Evolutionary conservation across 2,329 filamentous ascomycete genomes (phyloP).

Genomic region (Beauveria sp.): DNA sequence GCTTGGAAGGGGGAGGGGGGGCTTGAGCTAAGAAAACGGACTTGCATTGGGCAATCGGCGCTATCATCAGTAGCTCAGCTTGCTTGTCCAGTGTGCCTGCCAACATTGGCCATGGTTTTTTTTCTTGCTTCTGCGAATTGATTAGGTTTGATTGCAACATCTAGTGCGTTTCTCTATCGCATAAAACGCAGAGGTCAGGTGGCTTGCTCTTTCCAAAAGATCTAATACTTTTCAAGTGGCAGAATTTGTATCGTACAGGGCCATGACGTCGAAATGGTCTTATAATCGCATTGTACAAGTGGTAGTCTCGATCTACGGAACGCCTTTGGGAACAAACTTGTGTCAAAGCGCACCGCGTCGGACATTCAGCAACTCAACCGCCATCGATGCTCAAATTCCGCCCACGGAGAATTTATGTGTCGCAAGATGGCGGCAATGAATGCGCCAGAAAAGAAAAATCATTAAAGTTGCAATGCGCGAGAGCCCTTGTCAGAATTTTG

Average conservation of each 20-base stretch:
- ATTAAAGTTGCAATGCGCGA: background rate
- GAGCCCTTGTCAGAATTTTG: background rate
- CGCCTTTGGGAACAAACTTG: background rate
- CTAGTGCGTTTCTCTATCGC: background rate
- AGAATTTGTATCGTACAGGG: background rate
- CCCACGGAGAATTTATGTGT: background rate
- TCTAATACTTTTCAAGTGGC: background rate
- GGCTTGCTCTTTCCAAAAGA: background rate
- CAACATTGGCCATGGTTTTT: background rate
- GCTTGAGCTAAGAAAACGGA: background rate
- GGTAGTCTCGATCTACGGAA: background rate
- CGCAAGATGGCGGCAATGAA: background rate
- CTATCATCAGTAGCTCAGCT: background rate
- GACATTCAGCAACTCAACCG: background rate
- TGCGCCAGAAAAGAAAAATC: background rate
- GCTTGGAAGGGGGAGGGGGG: background rate
- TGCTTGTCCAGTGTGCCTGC: background rate
- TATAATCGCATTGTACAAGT: background rate
- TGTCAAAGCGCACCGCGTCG: background rate
- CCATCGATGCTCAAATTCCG: background rate
- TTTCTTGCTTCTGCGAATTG: background rate
- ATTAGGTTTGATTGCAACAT: background rate
- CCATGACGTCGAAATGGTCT: constrained; percentile 5
- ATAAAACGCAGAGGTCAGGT: background rate
- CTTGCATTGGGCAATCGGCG: constrained; percentile 6